Evolutionary conservation across 208 protist species (phyloP), one percentile per base, ranked within the genome.

Genomic region (Trypanosoma congolense): DNA sequence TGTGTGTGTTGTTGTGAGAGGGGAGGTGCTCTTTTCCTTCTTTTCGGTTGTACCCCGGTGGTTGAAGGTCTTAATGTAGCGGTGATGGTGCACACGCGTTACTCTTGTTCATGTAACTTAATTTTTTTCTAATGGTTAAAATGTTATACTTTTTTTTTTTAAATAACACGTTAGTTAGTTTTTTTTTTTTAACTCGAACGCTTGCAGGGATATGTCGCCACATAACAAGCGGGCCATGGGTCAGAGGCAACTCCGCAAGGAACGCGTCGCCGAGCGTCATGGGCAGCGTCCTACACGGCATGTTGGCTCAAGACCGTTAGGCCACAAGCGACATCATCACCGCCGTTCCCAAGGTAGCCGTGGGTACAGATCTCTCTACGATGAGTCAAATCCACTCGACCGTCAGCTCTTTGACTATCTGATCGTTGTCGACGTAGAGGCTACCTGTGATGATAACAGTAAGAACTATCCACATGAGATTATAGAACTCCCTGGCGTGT

Each of bases 401-500:
- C 48, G 70, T 41, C 85, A 93, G 55, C 65, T 92, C n/a, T 95
- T 91, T 57, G 80, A 97, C 73, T 88, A 98, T 80, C 74, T 97
- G 73, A 80, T 93, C 36, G 80, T 96, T 9, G 76, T 96, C 9
- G 91, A 96, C 60, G 89, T 96, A 9, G 88, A 96, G 73, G 86
- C 87, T 8, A 95, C 91, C 18, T 96, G 91, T 52, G 85, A 95
- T 52, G 43, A 66, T n/a, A 45, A 80, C 56, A 57, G 63, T 22
- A 56, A 61, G 1, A 67, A 65, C 48, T 94, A 87, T 50, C 82
- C 77, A 35, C 80, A 97, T 64, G 96, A 98, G 73, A 85, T 98
- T 40, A 98, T 98, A 55, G 96, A 98, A 61, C 77, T 97, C 24
- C 93, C 96, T 14, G 83, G 80, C 10, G 75, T 98, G 2, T 62